phyloP scores from a whole-genome alignment of 164 flowering plant genomes.

The Vitis rupestris region DNA sequence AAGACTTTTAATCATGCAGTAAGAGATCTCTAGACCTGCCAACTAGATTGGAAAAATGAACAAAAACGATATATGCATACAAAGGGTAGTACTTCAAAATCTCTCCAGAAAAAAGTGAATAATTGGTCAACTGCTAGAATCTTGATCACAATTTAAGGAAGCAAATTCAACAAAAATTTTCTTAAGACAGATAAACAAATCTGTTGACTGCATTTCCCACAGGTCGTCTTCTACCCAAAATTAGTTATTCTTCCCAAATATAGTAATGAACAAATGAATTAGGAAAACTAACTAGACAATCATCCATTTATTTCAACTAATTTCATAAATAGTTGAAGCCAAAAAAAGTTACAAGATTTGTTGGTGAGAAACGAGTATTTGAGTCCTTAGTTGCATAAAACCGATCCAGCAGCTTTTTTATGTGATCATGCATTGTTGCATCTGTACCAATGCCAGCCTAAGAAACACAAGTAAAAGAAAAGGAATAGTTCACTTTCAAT shows the following conservation, averaged over 20 bases:
- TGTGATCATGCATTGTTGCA: conserved; percentile 99
- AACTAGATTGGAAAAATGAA: neutral
- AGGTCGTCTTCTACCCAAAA: too few species aligned
- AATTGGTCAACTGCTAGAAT: neutral
- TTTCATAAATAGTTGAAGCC: neutral
- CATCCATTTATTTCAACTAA: too few species aligned
- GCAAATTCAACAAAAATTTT: too few species aligned
- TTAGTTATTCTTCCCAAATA: too few species aligned
- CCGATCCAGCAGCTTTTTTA: conserved; percentile 94
- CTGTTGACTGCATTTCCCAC: too few species aligned
- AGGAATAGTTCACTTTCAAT: conserved; percentile 2
- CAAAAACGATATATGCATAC: neutral
- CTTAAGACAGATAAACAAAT: too few species aligned
- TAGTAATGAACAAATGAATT: neutral
- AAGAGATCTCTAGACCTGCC: neutral
- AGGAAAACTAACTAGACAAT: neutral
- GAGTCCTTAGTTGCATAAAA: conserved; percentile 89
- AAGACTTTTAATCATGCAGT: neutral
- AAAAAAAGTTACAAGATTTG: conserved; percentile 64
- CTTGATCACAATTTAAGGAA: too few species aligned
- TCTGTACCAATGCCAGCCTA: conserved; percentile 99
- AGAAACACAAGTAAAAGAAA: conserved; percentile 13
- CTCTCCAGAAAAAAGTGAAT: neutral
- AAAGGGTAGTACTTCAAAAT: neutral
- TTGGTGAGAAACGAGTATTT: conserved; percentile 86